Conservation (phyloP, 495 filamentous ascomycete species). For the Aspergillus sclerotiicarbonarius region DNA sequence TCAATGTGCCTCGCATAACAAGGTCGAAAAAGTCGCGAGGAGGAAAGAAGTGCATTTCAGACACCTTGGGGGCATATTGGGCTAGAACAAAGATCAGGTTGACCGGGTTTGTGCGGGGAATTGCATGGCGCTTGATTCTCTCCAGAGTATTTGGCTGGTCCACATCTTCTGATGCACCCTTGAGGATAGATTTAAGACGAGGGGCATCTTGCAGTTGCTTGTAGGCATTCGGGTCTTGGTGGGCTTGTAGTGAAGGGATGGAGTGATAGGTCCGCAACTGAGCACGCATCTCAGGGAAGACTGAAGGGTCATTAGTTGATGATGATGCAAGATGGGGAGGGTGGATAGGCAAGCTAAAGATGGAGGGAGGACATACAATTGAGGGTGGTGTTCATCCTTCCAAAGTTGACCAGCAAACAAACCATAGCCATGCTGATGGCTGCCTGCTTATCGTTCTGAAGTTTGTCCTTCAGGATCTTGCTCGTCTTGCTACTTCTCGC, state of each 20-base stretch:
- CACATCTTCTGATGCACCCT: slow-evolving; percentile 93
- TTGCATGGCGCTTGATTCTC: slow-evolving; percentile 62
- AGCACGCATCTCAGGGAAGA: slow-evolving; percentile 99
- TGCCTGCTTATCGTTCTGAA: slow-evolving; percentile 85
- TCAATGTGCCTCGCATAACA: slow-evolving; percentile 83
- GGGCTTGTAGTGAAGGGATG: slow-evolving; percentile 92
- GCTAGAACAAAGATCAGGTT: slow-evolving; percentile 95
- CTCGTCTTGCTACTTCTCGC: slow-evolving; percentile 98
- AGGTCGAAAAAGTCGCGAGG: slow-evolving; percentile 92
- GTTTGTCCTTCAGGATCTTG: slow-evolving; percentile 95
- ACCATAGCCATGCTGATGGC: slow-evolving; percentile 99
- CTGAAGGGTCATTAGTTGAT: slow-evolving; percentile 44
- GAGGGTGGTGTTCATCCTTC: slow-evolving; percentile 96
- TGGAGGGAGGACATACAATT: slow-evolving; percentile 66
- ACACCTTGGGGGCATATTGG: slow-evolving; percentile 85
- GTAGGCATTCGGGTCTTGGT: slow-evolving; percentile 92
- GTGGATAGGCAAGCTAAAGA: neutral
- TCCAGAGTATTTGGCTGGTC: slow-evolving; percentile 82
- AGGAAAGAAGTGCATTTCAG: slow-evolving; percentile 86
- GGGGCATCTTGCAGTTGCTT: slow-evolving; percentile 98
- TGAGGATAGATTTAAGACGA: slow-evolving; percentile 92
- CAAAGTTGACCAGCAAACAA: slow-evolving; percentile 94
- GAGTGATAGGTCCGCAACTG: slow-evolving; percentile 97
- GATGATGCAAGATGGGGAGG: neutral
- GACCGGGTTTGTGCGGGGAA: slow-evolving; percentile 93